These are phyloP conservation scores for Coemansia sp. DNA, from an alignment of 192 early-diverging fungal genomes.

Conservation along the genomic window DNA sequence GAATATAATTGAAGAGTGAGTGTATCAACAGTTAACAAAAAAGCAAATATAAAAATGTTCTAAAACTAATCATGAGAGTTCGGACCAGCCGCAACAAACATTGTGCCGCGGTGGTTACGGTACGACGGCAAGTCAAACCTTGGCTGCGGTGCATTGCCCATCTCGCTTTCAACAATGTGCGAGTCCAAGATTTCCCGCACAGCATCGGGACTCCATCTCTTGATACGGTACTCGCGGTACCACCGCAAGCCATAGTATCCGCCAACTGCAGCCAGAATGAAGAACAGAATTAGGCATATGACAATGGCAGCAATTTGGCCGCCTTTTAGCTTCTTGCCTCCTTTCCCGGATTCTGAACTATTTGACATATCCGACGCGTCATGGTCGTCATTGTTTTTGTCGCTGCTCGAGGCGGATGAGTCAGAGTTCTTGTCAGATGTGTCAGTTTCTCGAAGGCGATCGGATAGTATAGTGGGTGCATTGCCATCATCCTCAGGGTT, in stretches of 20 bases:
- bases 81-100: constrained; percentile 35
- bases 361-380: no score
- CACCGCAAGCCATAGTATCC: constrained; percentile 21
- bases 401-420: background rate
- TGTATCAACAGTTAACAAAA: constrained; percentile 1
- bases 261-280: constrained; percentile 5
- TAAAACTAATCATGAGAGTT: background rate
- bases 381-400: background rate
- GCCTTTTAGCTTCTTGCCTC: background rate
- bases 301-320: constrained; percentile 25
- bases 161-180: constrained; percentile 38
- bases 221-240: constrained; percentile 18
- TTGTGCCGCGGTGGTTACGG: constrained; percentile 32
- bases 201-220: constrained; percentile 21
- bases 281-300: constrained; percentile 17
- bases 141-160: constrained; percentile 9
- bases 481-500: constrained; percentile 1
- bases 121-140: constrained; percentile 39
- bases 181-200: constrained; percentile 43
- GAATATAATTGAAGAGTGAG: background rate
- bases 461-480: background rate
- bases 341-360: no score
- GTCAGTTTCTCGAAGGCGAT: background rate
- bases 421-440: background rate
- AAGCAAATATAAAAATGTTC: background rate